Base-by-base conservation (phyloP, 1,284 basidiomycete species). In the Cutaneotrichosporon daszewskae region DNA sequence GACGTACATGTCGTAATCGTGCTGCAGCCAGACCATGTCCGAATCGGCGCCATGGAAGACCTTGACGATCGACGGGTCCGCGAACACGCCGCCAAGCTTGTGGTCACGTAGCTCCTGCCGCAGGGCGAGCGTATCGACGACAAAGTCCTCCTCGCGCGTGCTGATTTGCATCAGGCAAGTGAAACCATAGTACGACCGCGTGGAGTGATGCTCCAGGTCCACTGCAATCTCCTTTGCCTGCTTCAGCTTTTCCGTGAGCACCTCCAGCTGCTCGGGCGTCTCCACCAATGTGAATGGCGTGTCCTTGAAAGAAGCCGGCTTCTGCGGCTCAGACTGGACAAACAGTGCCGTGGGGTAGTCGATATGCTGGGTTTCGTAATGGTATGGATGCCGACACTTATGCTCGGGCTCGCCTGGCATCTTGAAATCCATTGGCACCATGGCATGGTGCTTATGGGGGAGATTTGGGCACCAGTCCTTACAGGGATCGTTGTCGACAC, bases 21-120 rank as follows among this genome's bases (percentile, higher is more conserved):
- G 86, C 67, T 98, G 92, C 13, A 98, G 77, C 94, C 94, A 98
- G 7, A 91, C 74, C 18, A 98, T 83, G 66, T 98, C 94, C 52
- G 84, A 88, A 37, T 92, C 87, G 2, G 94, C 89, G 14, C 95
- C 94, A 66, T 98, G 94, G 51, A 96, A 81, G 4, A 92, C 83
- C 76, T 97, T 96, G 55, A 94, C 79, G 48, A 95, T 82, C 9
- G 72, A 72, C 0, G 90, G 85, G 66, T 96, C 77, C 1, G 87
- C 83, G 54, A 97, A 84, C 5, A 91, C 79, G 55, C 71, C 68
- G 40, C 78, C 78, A 32, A 79, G 58, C 35, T 66, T 64, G 34
- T 55, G 55, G 53, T 80, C 77, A 33, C 66, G 53, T 19, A 92
- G 72, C 56, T 87, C 82, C 14, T 84, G 81, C 47, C 91, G 76